These are phyloP conservation scores for Rubia balearica DNA, from an alignment of 305 asterid genomes.

Conservation along the genomic window DNA sequence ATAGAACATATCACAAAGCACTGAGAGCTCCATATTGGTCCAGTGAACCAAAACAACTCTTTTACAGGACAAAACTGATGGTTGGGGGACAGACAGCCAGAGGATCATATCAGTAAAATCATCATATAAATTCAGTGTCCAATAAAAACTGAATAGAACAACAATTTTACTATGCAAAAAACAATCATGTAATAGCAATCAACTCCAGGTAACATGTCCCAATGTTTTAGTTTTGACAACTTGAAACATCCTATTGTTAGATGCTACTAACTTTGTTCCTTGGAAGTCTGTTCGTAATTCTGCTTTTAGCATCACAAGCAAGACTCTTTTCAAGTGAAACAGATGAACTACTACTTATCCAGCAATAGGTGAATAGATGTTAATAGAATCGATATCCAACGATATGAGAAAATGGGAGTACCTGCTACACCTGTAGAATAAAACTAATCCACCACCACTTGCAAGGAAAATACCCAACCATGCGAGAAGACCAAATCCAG, in stretches of 20 bases:
- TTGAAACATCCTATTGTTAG: slow-evolving; percentile 7
- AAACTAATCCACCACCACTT: slow-evolving; percentile 46
- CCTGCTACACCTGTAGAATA: slow-evolving; percentile 95
- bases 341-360: not conserved
- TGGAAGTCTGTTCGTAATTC: not conserved
- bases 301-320: not conserved
- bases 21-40: not conserved
- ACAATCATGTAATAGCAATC: not conserved
- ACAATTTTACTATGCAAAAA: not conserved
- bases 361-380: not conserved
- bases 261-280: not conserved
- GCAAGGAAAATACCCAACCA: slow-evolving; percentile 90
- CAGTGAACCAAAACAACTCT: not conserved
- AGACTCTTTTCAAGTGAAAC: not conserved
- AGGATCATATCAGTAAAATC: not conserved
- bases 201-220: not conserved
- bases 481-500: slow-evolving; percentile 73
- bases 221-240: too few species aligned
- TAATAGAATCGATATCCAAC: not conserved
- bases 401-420: slow-evolving; percentile 22
- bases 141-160: not conserved
- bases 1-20: not conserved
- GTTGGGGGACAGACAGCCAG: not conserved
- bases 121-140: not conserved
- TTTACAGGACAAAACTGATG: not conserved